phyloP scores from a whole-genome alignment of 768 basidiomycete genomes.

The Austroboletus eburneus region DNA sequence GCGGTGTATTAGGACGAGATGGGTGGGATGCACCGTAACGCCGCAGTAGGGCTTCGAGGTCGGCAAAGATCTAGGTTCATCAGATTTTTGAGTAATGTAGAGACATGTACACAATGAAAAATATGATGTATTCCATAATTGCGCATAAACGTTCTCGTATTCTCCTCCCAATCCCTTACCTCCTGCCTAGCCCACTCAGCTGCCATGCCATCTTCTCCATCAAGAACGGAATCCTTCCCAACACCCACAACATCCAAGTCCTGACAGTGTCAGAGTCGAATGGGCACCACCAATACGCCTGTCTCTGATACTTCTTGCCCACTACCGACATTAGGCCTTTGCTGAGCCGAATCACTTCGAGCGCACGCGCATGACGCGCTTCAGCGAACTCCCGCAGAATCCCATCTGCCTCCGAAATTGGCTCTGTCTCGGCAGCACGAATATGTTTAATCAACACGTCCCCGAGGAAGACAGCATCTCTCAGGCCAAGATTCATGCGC shows the following conservation, averaged over 20 bases:
- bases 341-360: slow-evolving; percentile 39
- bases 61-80: too few relatives aligned
- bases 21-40: too few relatives aligned
- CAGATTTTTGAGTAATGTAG: too few relatives aligned
- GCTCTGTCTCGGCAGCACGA: slow-evolving; percentile 4
- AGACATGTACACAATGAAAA: too few relatives aligned
- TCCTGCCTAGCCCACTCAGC: slow-evolving; percentile 21
- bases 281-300: slow-evolving; percentile 23
- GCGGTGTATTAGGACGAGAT: too few relatives aligned
- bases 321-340: slow-evolving; percentile 29
- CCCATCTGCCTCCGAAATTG: slow-evolving; percentile 22
- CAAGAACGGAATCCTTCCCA: slow-evolving; percentile 17
- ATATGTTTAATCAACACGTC: slow-evolving; percentile 39
- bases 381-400: slow-evolving; percentile 34
- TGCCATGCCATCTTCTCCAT: slow-evolving; percentile 14
- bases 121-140: too few relatives aligned
- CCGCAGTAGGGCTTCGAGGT: too few relatives aligned
- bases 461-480: slow-evolving; percentile 47
- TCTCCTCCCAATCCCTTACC: slow-evolving; percentile 2
- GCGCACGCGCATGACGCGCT: slow-evolving; percentile 36
- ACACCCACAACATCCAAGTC: slow-evolving; percentile 20
- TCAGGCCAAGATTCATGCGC: slow-evolving; percentile 58
- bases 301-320: slow-evolving; percentile 20
- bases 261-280: slow-evolving; percentile 26
- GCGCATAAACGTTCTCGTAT: too few relatives aligned